These are phyloP conservation scores for Digitaria exilis DNA, from an alignment of 202 grass and related monocot species.

Conservation along the genomic window DNA sequence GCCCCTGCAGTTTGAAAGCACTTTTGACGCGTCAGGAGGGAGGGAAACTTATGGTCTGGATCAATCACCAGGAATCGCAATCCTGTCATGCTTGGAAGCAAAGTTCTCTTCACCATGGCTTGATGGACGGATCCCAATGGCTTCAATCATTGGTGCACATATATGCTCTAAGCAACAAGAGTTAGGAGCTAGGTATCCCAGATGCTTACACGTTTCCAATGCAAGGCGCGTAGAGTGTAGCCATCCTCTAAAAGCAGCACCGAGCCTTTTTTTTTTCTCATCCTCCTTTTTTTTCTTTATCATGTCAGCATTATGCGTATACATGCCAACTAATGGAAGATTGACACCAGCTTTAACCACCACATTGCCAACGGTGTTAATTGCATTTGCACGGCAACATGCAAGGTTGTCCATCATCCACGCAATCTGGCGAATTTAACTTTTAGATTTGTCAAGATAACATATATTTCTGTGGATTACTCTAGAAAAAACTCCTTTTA, in stretches of 20 bases:
- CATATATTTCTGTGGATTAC: background rate
- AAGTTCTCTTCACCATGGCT: background rate
- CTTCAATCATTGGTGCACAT: background rate
- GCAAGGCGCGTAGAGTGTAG: background rate
- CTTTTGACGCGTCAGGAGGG: background rate
- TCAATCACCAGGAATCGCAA: background rate
- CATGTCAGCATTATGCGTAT: background rate
- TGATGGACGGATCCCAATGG: background rate
- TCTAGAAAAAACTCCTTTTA: background rate
- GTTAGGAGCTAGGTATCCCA: background rate
- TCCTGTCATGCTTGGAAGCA: conserved; percentile 1
- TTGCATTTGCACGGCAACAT: background rate
- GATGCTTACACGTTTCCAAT: conserved; percentile 3
- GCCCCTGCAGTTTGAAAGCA: background rate
- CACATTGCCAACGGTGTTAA: background rate
- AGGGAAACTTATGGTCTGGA: background rate
- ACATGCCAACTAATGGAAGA: background rate
- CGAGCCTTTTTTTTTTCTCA: background rate
- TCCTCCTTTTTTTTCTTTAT: background rate
- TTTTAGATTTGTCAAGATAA: background rate
- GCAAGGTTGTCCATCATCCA: background rate
- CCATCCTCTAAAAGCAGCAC: background rate
- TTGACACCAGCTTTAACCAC: background rate
- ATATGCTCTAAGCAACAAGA: background rate
- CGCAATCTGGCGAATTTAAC: background rate